Percentiles rank a stretch among this genome's conserved stretches.
Conservation (phyloP, 2,329 filamentous ascomycete species). For the Paracoccidioides lutzii region DNA sequence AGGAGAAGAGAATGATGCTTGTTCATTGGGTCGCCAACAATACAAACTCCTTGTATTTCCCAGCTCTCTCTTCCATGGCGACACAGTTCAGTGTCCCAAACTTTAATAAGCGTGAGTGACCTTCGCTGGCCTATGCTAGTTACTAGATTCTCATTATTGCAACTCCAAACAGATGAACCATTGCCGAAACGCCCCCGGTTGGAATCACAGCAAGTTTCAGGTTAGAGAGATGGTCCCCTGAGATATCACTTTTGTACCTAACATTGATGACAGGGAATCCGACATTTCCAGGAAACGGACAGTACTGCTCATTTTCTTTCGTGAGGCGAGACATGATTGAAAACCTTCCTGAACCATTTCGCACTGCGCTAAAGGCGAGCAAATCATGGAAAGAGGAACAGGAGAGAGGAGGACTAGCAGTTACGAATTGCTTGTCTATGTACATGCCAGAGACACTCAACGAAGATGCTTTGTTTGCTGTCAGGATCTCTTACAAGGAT, state of each 20-base stretch:
- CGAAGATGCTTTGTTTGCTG: not conserved
- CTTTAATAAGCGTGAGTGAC: not conserved
- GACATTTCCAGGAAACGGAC: not conserved
- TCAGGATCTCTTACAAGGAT: no score
- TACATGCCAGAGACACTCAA: no score
- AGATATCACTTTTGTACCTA: not conserved
- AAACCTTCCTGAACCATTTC: constrained; percentile 6
- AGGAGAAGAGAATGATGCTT: not conserved
- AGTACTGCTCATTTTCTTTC: not conserved
- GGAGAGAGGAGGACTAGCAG: not conserved
- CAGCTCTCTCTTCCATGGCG: not conserved
- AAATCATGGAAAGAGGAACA: constrained; percentile 7
- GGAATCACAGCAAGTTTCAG: not conserved
- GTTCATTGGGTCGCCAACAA: not conserved
- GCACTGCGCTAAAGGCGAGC: constrained; percentile 2
- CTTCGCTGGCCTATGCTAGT: not conserved
- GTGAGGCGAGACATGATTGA: constrained; percentile 4
- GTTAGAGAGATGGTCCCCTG: not conserved
- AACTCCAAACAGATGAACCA: not conserved
- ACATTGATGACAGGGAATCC: not conserved
- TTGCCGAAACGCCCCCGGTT: not conserved
- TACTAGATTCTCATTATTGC: not conserved
- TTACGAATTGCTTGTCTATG: not conserved
- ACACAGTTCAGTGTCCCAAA: not conserved
- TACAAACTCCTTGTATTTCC: not conserved